These are phyloP conservation scores for Colletotrichum euphorbiae DNA, from an alignment of 2,329 filamentous ascomycete species.

Conservation along the genomic window DNA sequence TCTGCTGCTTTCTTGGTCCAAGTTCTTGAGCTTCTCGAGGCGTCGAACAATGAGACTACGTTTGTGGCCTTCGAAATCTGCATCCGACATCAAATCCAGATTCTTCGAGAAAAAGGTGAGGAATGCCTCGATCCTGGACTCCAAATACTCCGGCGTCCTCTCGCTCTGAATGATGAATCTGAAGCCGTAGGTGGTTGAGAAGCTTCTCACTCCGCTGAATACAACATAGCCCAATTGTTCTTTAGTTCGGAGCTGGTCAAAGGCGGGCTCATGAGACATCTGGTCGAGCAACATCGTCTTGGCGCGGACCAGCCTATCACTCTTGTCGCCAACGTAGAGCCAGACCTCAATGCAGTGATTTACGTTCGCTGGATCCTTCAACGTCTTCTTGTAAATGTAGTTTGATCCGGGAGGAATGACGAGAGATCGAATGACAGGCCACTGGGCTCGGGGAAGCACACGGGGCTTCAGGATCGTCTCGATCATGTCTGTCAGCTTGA, in stretches of 20 bases:
- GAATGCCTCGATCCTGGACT: slow-evolving; percentile 89
- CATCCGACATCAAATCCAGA: slow-evolving; percentile 80
- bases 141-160: slow-evolving; percentile 83
- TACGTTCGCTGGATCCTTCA: slow-evolving; percentile 90
- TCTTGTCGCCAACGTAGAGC: slow-evolving; percentile 75
- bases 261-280: slow-evolving; percentile 91
- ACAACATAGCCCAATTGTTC: slow-evolving; percentile 98
- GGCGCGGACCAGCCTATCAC: slow-evolving; percentile 77
- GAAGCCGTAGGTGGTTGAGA: slow-evolving; percentile 84
- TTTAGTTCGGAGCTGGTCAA: slow-evolving; percentile 94
- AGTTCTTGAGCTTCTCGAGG: slow-evolving; percentile 91
- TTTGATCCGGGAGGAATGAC: slow-evolving; percentile 84
- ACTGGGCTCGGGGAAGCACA: slow-evolving; percentile 79
- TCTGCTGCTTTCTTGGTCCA: slow-evolving; percentile 83
- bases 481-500: slow-evolving; percentile 85
- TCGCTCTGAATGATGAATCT: slow-evolving; percentile 95
- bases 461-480: slow-evolving; percentile 82
- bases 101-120: slow-evolving; percentile 73
- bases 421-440: slow-evolving; percentile 81
- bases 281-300: slow-evolving; percentile 87
- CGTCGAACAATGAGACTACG: slow-evolving; percentile 87
- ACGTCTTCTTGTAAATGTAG: slow-evolving; percentile 81
- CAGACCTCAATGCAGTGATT: slow-evolving; percentile 88
- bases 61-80: slow-evolving; percentile 92
- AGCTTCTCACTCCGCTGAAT: slow-evolving; percentile 80